phyloP scores from a whole-genome alignment of 495 filamentous ascomycete genomes.

The Aspergillus biplanus region DNA sequence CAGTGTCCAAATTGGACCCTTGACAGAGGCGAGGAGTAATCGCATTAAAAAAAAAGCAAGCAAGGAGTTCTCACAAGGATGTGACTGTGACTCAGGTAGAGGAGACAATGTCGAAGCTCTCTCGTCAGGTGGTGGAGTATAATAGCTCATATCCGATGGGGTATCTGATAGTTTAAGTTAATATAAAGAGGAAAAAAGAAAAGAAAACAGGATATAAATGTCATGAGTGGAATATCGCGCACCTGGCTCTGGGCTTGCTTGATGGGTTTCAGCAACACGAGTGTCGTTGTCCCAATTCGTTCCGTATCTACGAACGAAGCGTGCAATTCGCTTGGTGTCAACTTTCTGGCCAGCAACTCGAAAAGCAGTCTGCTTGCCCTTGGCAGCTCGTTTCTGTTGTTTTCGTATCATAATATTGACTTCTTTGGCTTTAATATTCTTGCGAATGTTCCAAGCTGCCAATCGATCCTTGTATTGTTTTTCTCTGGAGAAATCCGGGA shows the following conservation, averaged over 20 bases:
- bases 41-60: not conserved
- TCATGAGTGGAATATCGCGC: conserved; percentile 11
- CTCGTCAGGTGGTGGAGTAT: conserved; percentile 43
- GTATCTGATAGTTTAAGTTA: conserved; percentile 31
- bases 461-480: conserved; percentile 54
- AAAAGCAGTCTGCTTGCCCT: conserved; percentile 48
- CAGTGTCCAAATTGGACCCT: not conserved
- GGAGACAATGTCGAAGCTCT: conserved; percentile 40
- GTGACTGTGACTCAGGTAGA: conserved; percentile 35
- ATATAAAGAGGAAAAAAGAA: not conserved
- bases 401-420: conserved; percentile 49
- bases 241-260: conserved; percentile 43
- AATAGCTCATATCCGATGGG: conserved; percentile 50
- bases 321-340: conserved; percentile 43
- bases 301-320: conserved; percentile 44
- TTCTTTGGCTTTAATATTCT: conserved; percentile 50
- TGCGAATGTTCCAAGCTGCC: conserved; percentile 47
- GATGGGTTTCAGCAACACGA: conserved; percentile 20
- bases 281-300: conserved; percentile 28
- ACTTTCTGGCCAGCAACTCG: conserved; percentile 42
- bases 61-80: conserved; percentile 30
- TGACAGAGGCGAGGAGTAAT: not conserved
- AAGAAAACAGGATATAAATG: not conserved
- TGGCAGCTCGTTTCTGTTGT: conserved; percentile 46
- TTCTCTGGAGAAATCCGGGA: conserved; percentile 37